These are phyloP conservation scores for Aureobasidium sp. DNA, from an alignment of 2,329 filamentous ascomycete species.

Conservation along the genomic window DNA sequence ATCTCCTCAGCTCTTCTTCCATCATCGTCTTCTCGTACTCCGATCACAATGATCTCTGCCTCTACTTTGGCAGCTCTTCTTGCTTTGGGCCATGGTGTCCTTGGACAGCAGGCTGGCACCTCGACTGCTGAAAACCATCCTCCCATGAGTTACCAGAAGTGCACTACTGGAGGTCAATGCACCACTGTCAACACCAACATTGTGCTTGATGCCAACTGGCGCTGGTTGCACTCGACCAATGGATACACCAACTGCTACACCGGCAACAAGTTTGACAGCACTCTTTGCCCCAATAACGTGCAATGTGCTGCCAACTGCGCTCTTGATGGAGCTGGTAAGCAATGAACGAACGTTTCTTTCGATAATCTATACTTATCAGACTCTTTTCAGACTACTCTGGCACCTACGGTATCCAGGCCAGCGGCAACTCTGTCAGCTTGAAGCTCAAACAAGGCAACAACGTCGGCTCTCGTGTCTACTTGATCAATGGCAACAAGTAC, in stretches of 20 bases:
- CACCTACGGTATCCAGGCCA: slow-evolving; percentile 43
- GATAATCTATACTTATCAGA: background rate
- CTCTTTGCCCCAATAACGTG: slow-evolving; percentile 30
- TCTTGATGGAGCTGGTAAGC: slow-evolving; percentile 29
- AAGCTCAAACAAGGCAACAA: slow-evolving; percentile 50
- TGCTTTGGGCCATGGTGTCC: slow-evolving; percentile 30
- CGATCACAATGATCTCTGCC: background rate
- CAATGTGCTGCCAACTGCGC: slow-evolving; percentile 33
- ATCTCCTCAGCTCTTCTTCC: background rate
- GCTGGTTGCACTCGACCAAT: slow-evolving; percentile 37
- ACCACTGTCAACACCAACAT: slow-evolving; percentile 28
- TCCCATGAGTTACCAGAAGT: slow-evolving; percentile 30
- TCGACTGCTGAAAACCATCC: slow-evolving; percentile 34
- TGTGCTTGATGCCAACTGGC: slow-evolving; percentile 42
- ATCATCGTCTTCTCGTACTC: background rate
- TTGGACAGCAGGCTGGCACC: slow-evolving; percentile 35
- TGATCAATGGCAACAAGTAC: slow-evolving; percentile 50
- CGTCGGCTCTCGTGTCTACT: slow-evolving; percentile 34
- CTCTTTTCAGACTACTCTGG: slow-evolving; percentile 26
- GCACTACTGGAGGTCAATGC: slow-evolving; percentile 31
- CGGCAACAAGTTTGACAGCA: slow-evolving; percentile 35
- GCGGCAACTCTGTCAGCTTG: slow-evolving; percentile 44
- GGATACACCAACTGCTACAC: slow-evolving; percentile 43
- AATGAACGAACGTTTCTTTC: too few relatives aligned
- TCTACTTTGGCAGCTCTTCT: slow-evolving; percentile 25